phyloP scores from a whole-genome alignment of 768 basidiomycete species.

The Auricularia heimuer region DNA sequence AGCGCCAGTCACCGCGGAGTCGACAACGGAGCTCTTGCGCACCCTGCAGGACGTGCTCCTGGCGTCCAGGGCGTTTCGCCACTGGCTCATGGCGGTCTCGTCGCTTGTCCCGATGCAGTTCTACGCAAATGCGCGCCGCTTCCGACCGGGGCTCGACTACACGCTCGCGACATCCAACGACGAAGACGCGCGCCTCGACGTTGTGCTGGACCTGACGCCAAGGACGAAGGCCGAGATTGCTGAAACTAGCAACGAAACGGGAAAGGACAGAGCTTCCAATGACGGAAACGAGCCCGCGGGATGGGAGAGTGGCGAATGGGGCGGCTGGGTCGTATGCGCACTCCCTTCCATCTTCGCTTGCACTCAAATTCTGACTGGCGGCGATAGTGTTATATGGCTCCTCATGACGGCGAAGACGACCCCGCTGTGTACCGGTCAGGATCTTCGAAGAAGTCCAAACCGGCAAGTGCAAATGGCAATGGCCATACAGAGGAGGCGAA shows the following conservation, averaged over 20 bases:
- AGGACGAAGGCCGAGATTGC: conserved; percentile 23
- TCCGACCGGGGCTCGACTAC: conserved; percentile 89
- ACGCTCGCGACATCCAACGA: conserved; percentile 85
- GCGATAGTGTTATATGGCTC: conserved; percentile 82
- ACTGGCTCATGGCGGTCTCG: conserved; percentile 76
- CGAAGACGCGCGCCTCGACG: conserved; percentile 73
- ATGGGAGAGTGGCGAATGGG: conserved; percentile 72
- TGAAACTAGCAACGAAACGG: background rate
- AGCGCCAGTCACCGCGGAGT: conserved; percentile 36
- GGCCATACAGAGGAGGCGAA: conserved; percentile 11
- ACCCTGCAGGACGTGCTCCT: conserved; percentile 70
- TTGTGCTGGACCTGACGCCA: conserved; percentile 80
- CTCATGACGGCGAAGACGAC: conserved; percentile 90
- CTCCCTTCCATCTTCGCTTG: conserved; percentile 6
- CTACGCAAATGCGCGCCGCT: conserved; percentile 72
- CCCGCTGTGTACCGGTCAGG: conserved; percentile 82
- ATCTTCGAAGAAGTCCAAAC: conserved; percentile 26
- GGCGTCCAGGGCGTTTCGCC: conserved; percentile 71
- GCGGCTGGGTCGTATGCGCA: conserved; percentile 81
- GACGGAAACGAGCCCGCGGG: conserved; percentile 27
- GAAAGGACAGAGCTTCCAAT: conserved; percentile 18
- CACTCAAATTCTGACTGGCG: background rate
- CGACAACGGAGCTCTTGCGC: conserved; percentile 37
- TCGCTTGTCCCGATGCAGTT: conserved; percentile 62
- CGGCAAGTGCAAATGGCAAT: conserved; percentile 12